phyloP scores from a whole-genome alignment of 1,139 yeast species.

The Wickerhamomyces sp. region DNA sequence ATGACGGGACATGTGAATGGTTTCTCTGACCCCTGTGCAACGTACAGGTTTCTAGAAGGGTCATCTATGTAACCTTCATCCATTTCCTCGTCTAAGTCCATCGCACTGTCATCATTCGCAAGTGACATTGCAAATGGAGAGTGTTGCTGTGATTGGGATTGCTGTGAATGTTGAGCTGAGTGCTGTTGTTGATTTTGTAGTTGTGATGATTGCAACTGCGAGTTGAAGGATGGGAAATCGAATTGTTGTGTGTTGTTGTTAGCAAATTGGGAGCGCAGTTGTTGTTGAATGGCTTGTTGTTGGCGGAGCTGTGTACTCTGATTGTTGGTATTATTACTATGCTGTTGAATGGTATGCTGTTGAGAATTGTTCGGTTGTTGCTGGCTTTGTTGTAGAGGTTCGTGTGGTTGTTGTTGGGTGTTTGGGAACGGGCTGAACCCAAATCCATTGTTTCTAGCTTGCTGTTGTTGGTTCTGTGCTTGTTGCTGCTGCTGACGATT shows the following conservation, averaged over 20 bases:
- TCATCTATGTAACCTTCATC: conserved; percentile 75
- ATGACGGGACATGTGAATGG: conserved; percentile 98
- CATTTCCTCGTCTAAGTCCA: conserved; percentile 24
- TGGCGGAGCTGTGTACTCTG: not conserved
- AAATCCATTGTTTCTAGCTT: not conserved
- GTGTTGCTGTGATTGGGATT: conserved; percentile 7
- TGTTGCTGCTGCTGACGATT: conserved; percentile 15
- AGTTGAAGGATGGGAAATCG: not conserved
- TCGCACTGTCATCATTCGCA: conserved; percentile 31
- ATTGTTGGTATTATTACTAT: not conserved
- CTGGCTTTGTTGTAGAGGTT: not conserved
- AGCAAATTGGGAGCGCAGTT: conserved; percentile 8
- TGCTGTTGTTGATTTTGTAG: conserved; percentile 12
- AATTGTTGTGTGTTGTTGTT: conserved; percentile 4
- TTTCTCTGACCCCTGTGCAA: conserved; percentile 88
- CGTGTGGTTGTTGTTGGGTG: conserved; percentile 5
- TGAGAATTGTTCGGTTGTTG: not conserved
- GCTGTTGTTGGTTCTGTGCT: conserved; percentile 14
- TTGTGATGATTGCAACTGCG: conserved; percentile 9
- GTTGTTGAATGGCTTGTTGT: conserved; percentile 8
- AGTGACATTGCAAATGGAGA: conserved; percentile 18
- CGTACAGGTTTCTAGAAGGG: conserved; percentile 91
- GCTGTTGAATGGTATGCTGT: not conserved
- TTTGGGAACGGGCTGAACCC: conserved; percentile 1
- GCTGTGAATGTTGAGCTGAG: conserved; percentile 16